A percentile compares a stretch with the other conserved stretches of the same genome.
Evolutionary conservation across 208 protist genomes (phyloP).

Genomic region (Cochliopodium minus): DNA sequence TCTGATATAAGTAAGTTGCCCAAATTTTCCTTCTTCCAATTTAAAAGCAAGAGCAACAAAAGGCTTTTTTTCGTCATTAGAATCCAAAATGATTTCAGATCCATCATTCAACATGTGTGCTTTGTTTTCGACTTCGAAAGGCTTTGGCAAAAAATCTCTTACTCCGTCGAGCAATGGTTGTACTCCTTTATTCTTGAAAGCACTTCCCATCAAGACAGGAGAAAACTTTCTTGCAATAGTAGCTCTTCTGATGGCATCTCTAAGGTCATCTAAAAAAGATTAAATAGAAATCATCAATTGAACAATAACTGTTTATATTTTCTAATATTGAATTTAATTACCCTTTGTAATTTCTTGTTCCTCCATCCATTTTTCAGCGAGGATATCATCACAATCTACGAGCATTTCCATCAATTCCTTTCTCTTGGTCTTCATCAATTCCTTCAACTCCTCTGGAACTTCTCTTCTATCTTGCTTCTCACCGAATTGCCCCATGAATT

Average conservation of each 20-base stretch:
- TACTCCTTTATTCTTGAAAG: conserved; percentile 95
- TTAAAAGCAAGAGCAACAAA: conserved; percentile 92
- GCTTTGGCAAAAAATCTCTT: conserved; percentile 79
- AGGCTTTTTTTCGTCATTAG: conserved; percentile 62
- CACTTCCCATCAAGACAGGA: conserved; percentile 82
- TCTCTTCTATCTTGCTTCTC: conserved; percentile 45
- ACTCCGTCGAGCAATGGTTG: conserved; percentile 91
- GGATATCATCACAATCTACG: conserved; percentile 77
- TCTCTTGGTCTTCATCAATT: conserved; percentile 45
- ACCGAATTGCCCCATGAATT: conserved; percentile 76
- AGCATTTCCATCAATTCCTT: conserved; percentile 69
- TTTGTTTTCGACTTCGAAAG: conserved; percentile 48
- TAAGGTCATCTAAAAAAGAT: conserved; percentile 60
- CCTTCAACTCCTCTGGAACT: conserved; percentile 54
- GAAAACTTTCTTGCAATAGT: conserved; percentile 80
- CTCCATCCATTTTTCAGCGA: conserved; percentile 75
- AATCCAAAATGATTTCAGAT: conserved; percentile 44
- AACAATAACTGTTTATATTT: no score
- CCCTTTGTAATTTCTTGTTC: conserved; percentile 69
- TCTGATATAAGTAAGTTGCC: conserved; percentile 91
- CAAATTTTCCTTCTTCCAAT: conserved; percentile 82
- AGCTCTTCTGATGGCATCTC: conserved; percentile 66
- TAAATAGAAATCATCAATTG: no score
- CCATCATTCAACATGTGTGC: not conserved
- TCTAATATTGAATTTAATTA: no score